Percentiles rank a stretch among this genome's conserved stretches.
Conservation (phyloP, 371 early-diverging fungal genomes). For the Saksenaea vasiformis region DNA sequence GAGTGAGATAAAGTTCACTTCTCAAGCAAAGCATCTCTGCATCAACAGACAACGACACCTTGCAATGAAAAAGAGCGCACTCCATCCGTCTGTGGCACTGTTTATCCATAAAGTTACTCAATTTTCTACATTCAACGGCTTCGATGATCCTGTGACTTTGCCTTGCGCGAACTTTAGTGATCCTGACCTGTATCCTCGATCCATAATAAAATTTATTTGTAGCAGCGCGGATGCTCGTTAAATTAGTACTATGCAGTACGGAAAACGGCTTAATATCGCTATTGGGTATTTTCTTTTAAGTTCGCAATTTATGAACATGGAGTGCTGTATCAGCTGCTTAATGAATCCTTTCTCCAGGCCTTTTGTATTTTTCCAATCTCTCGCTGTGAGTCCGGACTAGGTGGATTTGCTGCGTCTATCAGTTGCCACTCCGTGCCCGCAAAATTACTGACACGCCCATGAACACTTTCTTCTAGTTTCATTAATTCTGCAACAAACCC, state of each 20-base stretch:
- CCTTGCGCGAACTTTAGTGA: no score
- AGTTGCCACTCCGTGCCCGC: conserved; percentile 37
- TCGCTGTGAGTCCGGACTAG: conserved; percentile 38
- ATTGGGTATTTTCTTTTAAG: background rate
- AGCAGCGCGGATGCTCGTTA: background rate
- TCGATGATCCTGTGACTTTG: no score
- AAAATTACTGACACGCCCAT: conserved; percentile 53
- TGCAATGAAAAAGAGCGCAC: no score
- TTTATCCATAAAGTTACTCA: no score
- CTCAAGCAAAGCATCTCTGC: no score
- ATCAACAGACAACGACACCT: no score
- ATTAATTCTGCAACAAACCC: conserved; percentile 83
- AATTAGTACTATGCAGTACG: background rate
- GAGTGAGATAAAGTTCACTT: no score
- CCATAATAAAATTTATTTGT: background rate
- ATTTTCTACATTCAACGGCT: no score
- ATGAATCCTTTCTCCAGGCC: conserved; percentile 27
- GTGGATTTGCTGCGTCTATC: conserved; percentile 25
- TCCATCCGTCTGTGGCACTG: no score
- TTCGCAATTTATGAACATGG: background rate
- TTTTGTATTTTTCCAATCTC: conserved; percentile 34
- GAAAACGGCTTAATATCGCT: background rate
- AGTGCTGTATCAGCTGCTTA: background rate
- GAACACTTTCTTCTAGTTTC: conserved; percentile 67
- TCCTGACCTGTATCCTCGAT: no score